Percentiles rank a stretch among this genome's conserved stretches.
phyloP scores from a whole-genome alignment of 2,329 filamentous ascomycete genomes.

The Phialophora expanda region DNA sequence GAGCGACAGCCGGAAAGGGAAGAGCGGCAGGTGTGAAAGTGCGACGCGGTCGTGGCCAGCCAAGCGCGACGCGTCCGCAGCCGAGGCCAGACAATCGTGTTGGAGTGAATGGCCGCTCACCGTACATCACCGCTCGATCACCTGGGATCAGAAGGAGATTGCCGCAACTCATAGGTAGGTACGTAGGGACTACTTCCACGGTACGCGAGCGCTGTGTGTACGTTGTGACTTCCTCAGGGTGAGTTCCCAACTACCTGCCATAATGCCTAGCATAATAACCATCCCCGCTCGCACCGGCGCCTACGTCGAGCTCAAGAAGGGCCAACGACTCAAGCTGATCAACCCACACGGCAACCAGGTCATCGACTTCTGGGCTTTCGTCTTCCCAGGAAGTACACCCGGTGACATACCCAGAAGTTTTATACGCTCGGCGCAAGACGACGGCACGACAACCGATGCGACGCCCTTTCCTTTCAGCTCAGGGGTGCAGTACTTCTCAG shows the following conservation, averaged over 20 bases:
- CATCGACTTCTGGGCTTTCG: constrained; percentile 57
- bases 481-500: constrained; percentile 42
- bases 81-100: neutral
- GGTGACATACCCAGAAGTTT: constrained; percentile 6
- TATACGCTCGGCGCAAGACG: constrained; percentile 38
- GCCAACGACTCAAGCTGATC: constrained; percentile 53
- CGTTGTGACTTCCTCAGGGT: neutral
- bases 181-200: neutral
- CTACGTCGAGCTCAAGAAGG: constrained; percentile 46
- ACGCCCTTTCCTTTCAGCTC: constrained; percentile 42
- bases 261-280: constrained; percentile 38
- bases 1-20: neutral
- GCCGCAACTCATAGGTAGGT: neutral
- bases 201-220: neutral
- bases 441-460: constrained; percentile 52
- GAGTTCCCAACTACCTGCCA: neutral
- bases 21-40: neutral
- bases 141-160: neutral
- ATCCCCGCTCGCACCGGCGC: constrained; percentile 53
- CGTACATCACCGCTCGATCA: neutral
- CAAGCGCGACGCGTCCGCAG: neutral
- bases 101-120: neutral
- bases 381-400: constrained; percentile 38
- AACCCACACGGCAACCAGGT: constrained; percentile 58
- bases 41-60: neutral